Base-by-base conservation (phyloP, 192 early-diverging fungal species). In the Spinellus fusiger region DNA sequence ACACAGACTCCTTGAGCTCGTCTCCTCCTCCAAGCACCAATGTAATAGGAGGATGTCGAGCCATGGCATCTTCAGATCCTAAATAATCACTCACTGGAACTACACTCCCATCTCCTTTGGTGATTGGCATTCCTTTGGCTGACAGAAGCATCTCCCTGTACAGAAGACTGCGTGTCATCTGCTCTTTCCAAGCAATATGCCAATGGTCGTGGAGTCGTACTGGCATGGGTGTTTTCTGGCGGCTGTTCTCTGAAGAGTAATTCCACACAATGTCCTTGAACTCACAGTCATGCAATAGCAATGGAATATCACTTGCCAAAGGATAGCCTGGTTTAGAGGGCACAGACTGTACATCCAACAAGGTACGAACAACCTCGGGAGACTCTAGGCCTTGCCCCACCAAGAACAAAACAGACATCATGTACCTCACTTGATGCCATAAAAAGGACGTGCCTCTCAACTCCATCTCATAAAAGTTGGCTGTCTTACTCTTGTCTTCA, bases 341-440 rank as follows among this genome's bases (percentile, higher is more conserved):
- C 12, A 83, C 77, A 23, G 68, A 61, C 56, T 64, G 60, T 0
- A 93, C 57, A 68, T 94, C 89, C 52, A 94, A 66, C 57, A 98
- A 37, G 8, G 76, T 62, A 29, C 77, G 66, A 27, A 95, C 73
- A 23, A 97, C 73, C 10, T 70, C 79, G 9, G 91, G 89, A 20
- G 72, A 44, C 62, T 98, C 96, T 16, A 87, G 63, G 3, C 86
- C 80, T 62, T 89, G 84, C 0, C 95, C 96, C 10, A 96, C 84
- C 40, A 91, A 70, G 56, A 95, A 88, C 40, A 98, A 66, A 20
- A 97, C 77, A 0, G 90, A 80, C 86, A 94, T 93, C 90, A 98
- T 95, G 73, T 89, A 95, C 20, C 96, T 87, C 49, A 98, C 94
- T 73, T 97, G 96, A 74, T 98, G 96, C 94, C 93, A 98, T 54